Evolutionary conservation across 768 basidiomycete species (phyloP).

Genomic region (Kwoniella pini): DNA sequence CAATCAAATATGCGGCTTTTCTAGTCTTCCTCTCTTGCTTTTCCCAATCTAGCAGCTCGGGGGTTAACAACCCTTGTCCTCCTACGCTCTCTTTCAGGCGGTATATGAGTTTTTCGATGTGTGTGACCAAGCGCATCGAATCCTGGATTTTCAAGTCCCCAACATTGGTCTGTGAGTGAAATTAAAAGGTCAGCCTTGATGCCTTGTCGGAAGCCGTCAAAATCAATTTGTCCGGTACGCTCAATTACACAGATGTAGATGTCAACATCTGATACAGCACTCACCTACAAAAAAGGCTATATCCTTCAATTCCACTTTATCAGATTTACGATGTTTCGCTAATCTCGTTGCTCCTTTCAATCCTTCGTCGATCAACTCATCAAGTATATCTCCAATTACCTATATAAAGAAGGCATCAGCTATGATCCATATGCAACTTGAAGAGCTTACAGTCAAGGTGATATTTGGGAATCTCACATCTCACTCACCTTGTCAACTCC

Average conservation of each 20-base stretch:
- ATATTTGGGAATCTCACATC: neutral
- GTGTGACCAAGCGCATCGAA: constrained; percentile 27
- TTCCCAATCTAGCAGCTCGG: constrained; percentile 3
- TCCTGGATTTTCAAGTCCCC: constrained; percentile 24
- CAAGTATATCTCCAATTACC: constrained; percentile 37
- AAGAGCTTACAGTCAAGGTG: neutral
- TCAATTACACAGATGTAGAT: no score
- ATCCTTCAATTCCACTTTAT: constrained; percentile 45
- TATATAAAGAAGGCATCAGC: no score
- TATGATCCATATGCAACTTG: no score
- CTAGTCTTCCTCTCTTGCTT: constrained; percentile 7
- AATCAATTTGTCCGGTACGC: no score
- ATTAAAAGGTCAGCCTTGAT: neutral
- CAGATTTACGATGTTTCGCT: constrained; percentile 37
- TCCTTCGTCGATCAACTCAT: constrained; percentile 30
- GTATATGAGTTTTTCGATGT: constrained; percentile 15
- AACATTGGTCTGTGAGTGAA: constrained; percentile 17
- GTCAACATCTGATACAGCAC: no score
- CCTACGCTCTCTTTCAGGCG: constrained; percentile 11
- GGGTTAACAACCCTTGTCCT: constrained; percentile 9
- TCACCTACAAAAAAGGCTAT: constrained; percentile 38
- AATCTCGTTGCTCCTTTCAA: constrained; percentile 30
- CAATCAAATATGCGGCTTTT: no score
- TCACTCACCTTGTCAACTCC: constrained; percentile 36
- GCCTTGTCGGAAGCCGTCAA: no score